Base-by-base conservation (phyloP, 257 asterid species). In the Penstemon eatonii region DNA sequence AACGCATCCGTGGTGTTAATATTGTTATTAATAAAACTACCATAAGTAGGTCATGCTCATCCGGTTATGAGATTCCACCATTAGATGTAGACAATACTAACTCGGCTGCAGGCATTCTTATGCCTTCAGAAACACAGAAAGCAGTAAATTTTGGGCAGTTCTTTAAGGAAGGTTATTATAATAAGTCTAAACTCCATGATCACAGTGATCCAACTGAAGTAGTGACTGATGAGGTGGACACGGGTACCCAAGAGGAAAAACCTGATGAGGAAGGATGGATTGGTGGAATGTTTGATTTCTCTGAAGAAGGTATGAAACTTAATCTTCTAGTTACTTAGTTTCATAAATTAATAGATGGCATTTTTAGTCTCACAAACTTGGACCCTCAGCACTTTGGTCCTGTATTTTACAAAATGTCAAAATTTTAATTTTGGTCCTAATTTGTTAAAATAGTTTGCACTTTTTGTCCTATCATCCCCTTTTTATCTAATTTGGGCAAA, bases 231-330 rank as follows among this genome's bases (percentile, higher is more conserved):
- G 79, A 69, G 55, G 61, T 66, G 37, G 81, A 72, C 43, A 60
- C 45, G 4, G 60, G 52, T 37, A 63, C 60, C 67, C 72, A 69
- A 36, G 81, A 79, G 73, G 86, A 77, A 60, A 58, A 61, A n/a
- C 64, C 69, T 13, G 10, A 40, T 4, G 70, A 74, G 41, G 74
- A 74, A 54, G 74, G 70, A 4, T 84, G 87, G 89, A 75, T 82
- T 39, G 86, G 86, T 71, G 90, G 84, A 52, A 76, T 85, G 86
- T 82, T 82, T 60, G 87, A 85, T 78, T 78, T 82, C 68, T 84
- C 89, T 12, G 90, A 85, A 76, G 79, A 85, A 78, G 90, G 90
- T 85, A 71, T 4, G 53, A 55, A 37, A 44, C 38, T 53, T 7
- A 46, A 66, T 25, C 33, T 25, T 25, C 33, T 1, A 25, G 33